Evolutionary conservation across 768 basidiomycete species (phyloP).

Genomic region (Tricholoma flavovirens): DNA sequence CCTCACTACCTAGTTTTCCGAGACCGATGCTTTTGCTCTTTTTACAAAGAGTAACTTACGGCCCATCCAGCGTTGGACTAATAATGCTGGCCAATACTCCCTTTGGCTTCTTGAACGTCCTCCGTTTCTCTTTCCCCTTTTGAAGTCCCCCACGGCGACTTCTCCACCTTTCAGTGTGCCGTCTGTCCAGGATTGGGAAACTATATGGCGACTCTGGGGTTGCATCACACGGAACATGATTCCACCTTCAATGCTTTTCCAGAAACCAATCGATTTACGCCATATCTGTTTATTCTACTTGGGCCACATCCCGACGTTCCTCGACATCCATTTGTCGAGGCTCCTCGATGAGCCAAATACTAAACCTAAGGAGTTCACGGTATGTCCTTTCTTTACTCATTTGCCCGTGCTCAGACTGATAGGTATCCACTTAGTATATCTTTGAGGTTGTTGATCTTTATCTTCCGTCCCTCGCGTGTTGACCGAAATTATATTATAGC

Average conservation of each 20-base stretch:
- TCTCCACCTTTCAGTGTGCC: slow-evolving; percentile 63
- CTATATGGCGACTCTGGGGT: slow-evolving; percentile 89
- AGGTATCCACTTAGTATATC: slow-evolving; percentile 44
- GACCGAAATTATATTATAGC: slow-evolving; percentile 33
- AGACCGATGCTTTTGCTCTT: slow-evolving; percentile 57
- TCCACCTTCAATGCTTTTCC: slow-evolving; percentile 73
- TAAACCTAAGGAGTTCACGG: slow-evolving; percentile 79
- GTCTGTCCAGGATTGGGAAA: slow-evolving; percentile 69
- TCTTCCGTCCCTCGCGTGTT: background rate
- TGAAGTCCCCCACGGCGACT: slow-evolving; percentile 34
- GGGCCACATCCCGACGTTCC: slow-evolving; percentile 89
- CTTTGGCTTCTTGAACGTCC: slow-evolving; percentile 92
- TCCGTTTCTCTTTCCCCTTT: slow-evolving; percentile 65
- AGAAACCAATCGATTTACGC: slow-evolving; percentile 89
- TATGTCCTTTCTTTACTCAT: slow-evolving; percentile 13
- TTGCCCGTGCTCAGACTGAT: slow-evolving; percentile 1
- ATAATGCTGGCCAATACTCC: slow-evolving; percentile 64
- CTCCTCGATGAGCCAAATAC: slow-evolving; percentile 74
- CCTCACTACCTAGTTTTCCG: slow-evolving; percentile 59
- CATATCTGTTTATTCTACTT: slow-evolving; percentile 97
- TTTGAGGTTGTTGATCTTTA: slow-evolving; percentile 60
- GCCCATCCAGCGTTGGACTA: slow-evolving; percentile 82
- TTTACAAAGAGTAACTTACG: slow-evolving; percentile 77
- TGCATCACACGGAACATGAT: slow-evolving; percentile 82
- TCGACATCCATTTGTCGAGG: slow-evolving; percentile 84